Evolutionary conservation across 2,329 filamentous ascomycete species (phyloP).

Genomic region (Ophiostoma ips): DNA sequence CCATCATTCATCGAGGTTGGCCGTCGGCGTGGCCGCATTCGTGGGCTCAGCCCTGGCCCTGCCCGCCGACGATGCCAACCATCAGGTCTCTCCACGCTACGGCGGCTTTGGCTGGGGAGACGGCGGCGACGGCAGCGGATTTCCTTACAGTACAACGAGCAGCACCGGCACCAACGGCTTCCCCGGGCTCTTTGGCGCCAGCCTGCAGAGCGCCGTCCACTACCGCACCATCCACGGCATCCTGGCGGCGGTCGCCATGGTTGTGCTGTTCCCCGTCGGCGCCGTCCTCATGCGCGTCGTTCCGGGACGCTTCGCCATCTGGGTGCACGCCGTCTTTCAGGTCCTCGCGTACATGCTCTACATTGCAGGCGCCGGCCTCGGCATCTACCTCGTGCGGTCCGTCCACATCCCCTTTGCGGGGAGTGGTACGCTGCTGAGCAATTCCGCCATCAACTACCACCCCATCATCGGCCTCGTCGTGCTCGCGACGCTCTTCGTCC

Average conservation of each 20-base stretch:
- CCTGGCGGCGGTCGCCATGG: conserved; percentile 27
- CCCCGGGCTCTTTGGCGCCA: conserved; percentile 17
- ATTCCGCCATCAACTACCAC: conserved; percentile 25
- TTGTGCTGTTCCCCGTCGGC: conserved; percentile 30
- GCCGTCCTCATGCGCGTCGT: conserved; percentile 28
- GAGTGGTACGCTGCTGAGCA: conserved; percentile 20
- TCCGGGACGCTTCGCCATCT: conserved; percentile 23
- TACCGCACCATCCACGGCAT: conserved; percentile 27
- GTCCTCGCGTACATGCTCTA: conserved; percentile 24
- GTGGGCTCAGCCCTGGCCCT: background rate
- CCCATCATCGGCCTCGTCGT: conserved; percentile 33
- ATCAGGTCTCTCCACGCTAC: background rate
- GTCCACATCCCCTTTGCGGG: conserved; percentile 20
- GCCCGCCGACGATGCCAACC: background rate
- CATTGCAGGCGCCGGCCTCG: conserved; percentile 26
- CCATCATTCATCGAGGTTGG: no score
- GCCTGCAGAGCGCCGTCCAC: conserved; percentile 17
- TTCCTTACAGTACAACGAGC: background rate
- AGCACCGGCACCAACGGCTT: conserved; percentile 6
- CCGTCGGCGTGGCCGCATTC: background rate
- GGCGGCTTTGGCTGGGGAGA: conserved; percentile 2
- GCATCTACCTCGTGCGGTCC: conserved; percentile 26
- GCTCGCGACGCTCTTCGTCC: conserved; percentile 25
- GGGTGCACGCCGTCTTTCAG: conserved; percentile 27
- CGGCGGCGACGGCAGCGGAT: background rate